These are phyloP conservation scores for Aspergillus incahuasiensis DNA, from an alignment of 495 filamentous ascomycete species.

Conservation along the genomic window DNA sequence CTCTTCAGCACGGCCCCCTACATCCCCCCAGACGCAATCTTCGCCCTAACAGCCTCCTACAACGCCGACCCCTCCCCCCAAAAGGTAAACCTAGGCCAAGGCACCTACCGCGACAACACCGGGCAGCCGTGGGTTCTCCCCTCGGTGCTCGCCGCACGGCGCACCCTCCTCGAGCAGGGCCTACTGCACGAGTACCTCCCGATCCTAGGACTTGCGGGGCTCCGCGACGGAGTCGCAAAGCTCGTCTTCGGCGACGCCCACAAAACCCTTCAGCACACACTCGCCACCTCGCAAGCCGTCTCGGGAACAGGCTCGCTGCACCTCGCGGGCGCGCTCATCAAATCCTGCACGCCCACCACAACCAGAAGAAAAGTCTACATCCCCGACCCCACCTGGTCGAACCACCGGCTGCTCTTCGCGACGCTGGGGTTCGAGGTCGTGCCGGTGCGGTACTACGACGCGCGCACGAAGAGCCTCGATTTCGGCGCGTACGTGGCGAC, in stretches of 20 bases:
- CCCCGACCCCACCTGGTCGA: conserved; percentile 35
- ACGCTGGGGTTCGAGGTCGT: conserved; percentile 28
- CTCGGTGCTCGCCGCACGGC: conserved; percentile 16
- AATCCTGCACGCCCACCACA: conserved; percentile 20
- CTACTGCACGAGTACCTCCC: conserved; percentile 36
- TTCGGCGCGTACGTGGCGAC: conserved; percentile 19
- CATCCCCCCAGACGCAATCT: conserved; percentile 20
- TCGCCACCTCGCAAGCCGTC: conserved; percentile 58
- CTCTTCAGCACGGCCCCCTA: conserved; percentile 21
- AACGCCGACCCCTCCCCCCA: conserved; percentile 21
- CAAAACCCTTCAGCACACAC: background rate
- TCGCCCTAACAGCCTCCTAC: conserved; percentile 31
- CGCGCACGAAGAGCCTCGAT: conserved; percentile 16
- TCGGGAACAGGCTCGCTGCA: conserved; percentile 85
- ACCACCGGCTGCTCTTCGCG: conserved; percentile 34
- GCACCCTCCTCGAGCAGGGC: background rate
- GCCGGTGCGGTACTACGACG: conserved; percentile 25
- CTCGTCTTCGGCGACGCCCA: conserved; percentile 21
- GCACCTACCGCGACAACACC: conserved; percentile 36
- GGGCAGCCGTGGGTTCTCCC: conserved; percentile 41
- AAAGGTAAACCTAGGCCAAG: conserved; percentile 36
- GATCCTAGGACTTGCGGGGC: conserved; percentile 27
- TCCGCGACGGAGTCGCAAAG: conserved; percentile 21
- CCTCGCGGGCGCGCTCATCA: conserved; percentile 70
- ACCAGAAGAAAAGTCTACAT: background rate